A percentile compares a stretch with the other conserved stretches of the same genome.
These are phyloP conservation scores for Dendrostoma leiphaemia DNA, from an alignment of 2,329 filamentous ascomycete genomes.

Conservation along the genomic window DNA sequence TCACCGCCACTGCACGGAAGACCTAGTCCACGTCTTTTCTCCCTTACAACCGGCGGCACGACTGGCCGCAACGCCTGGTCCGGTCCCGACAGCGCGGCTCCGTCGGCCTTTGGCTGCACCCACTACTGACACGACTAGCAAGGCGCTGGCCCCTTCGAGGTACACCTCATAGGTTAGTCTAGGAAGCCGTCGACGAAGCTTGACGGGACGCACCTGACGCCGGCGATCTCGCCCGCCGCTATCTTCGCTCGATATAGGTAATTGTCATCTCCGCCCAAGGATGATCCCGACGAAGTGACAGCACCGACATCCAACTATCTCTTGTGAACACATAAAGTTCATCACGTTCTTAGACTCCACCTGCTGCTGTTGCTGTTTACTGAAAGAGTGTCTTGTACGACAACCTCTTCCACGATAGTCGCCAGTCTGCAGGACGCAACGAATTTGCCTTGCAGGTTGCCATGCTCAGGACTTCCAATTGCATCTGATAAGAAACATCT, in stretches of 20 bases:
- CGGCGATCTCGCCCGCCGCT: neutral
- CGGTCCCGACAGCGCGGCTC: conserved; percentile 9
- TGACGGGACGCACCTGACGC: neutral
- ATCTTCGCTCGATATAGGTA: neutral
- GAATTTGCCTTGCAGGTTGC: too few species aligned
- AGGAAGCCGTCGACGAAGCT: neutral
- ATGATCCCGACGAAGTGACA: neutral
- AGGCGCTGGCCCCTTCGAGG: neutral
- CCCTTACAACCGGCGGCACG: neutral
- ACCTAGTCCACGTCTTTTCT: neutral
- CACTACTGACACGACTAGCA: neutral
- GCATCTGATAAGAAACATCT: too few species aligned
- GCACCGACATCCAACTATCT: too few species aligned
- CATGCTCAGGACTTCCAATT: too few species aligned
- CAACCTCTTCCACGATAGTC: too few species aligned
- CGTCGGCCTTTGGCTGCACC: neutral
- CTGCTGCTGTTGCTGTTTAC: too few species aligned
- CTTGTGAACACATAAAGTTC: too few species aligned
- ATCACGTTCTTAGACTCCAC: too few species aligned
- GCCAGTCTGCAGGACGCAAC: too few species aligned
- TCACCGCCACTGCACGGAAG: neutral
- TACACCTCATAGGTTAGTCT: neutral
- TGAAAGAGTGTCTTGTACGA: too few species aligned
- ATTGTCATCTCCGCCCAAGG: neutral
- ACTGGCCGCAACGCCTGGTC: neutral